Conservation (phyloP, 2,329 filamentous ascomycete species). For the Hymenoscyphus albidus region DNA sequence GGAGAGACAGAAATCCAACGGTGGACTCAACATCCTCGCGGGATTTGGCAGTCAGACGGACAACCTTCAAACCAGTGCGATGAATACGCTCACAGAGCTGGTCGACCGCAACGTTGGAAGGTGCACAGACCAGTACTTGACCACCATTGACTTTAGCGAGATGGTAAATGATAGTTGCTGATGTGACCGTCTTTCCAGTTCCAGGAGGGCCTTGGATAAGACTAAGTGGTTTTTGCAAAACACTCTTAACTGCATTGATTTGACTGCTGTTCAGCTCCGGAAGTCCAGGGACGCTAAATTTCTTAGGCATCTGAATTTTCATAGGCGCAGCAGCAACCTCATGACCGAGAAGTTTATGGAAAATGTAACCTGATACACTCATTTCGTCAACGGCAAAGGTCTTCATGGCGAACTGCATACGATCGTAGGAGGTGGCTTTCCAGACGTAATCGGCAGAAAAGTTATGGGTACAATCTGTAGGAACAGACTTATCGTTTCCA, state of each 20-base stretch:
- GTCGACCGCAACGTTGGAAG: constrained; percentile 97
- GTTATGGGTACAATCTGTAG: constrained; percentile 93
- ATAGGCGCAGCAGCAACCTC: constrained; percentile 92
- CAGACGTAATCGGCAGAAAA: constrained; percentile 99
- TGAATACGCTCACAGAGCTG: constrained; percentile 97
- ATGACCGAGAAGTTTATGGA: constrained; percentile 92
- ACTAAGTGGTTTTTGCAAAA: constrained; percentile 87
- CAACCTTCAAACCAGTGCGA: constrained; percentile 89
- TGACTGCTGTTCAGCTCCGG: constrained; percentile 95
- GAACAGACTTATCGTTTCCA: constrained; percentile 92
- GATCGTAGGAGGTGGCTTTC: constrained; percentile 98
- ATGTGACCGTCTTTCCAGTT: constrained; percentile 97
- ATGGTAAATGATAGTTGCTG: constrained; percentile 97
- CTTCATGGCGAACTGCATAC: constrained; percentile 99
- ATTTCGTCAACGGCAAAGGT: constrained; percentile 97
- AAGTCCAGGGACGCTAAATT: constrained; percentile 91
- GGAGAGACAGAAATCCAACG: constrained; percentile 89
- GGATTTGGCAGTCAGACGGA: constrained; percentile 97
- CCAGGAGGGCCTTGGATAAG: constrained; percentile 95
- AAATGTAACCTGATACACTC: constrained; percentile 98
- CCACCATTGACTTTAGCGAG: constrained; percentile 91
- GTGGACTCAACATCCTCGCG: constrained; percentile 98
- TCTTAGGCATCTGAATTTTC: constrained; percentile 93
- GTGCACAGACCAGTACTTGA: constrained; percentile 92
- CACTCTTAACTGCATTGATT: constrained; percentile 92